phyloP scores from a whole-genome alignment of 2,329 filamentous ascomycete genomes.

The Penicillium brasilianum region DNA sequence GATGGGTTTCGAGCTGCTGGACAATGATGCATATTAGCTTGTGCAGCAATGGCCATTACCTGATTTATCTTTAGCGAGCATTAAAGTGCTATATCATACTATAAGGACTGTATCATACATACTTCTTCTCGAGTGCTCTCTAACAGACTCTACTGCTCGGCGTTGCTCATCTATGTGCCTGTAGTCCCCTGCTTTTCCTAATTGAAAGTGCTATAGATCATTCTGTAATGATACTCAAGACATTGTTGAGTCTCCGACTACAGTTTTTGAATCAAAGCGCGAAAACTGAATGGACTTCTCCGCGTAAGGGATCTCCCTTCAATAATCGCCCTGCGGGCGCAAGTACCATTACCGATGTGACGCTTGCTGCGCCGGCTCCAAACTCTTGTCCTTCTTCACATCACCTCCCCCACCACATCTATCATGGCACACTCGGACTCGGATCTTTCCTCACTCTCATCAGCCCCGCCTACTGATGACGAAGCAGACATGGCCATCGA shows the following conservation, averaged over 20 bases:
- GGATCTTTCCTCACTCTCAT: conserved; percentile 63
- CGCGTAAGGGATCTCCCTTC: conserved; percentile 12
- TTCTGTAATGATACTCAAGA: background rate
- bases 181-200: background rate
- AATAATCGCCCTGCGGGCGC: conserved; percentile 25
- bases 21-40: too few relatives aligned
- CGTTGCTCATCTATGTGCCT: conserved; percentile 1
- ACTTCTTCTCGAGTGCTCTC: too few relatives aligned
- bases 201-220: background rate
- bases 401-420: conserved; percentile 33
- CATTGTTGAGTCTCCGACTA: background rate
- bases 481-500: conserved; percentile 53
- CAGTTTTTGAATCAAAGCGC: background rate
- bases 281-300: conserved; percentile 3
- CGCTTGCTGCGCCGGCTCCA: conserved; percentile 29
- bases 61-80: too few relatives aligned
- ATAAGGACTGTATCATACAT: background rate
- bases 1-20: background rate
- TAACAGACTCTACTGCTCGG: background rate
- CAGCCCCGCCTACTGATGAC: conserved; percentile 64
- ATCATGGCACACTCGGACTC: conserved; percentile 59
- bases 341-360: conserved; percentile 25
- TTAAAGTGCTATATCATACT: background rate
- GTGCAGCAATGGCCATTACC: background rate
- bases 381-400: conserved; percentile 37